Conservation (phyloP, 768 basidiomycete species). For the Pleurotus cornucopiae region DNA sequence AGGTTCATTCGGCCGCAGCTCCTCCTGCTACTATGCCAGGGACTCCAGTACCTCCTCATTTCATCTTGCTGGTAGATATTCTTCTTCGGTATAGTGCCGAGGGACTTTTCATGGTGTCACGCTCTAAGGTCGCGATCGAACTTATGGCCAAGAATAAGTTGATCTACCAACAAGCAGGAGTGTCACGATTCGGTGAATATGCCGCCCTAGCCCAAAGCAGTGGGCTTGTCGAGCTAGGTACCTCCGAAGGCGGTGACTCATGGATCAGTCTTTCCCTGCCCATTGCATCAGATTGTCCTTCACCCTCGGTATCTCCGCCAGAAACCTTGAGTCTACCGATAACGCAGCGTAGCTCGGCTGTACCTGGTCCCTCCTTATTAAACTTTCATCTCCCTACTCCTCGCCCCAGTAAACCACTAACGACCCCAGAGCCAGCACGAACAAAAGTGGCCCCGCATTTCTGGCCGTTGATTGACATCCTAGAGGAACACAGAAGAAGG, state of each 20-base stretch:
- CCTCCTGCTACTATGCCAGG: too few species aligned
- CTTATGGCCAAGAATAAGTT: background rate
- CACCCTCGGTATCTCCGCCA: slow-evolving; percentile 48
- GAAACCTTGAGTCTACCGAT: slow-evolving; percentile 11
- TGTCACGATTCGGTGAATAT: slow-evolving; percentile 10
- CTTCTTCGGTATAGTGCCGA: background rate
- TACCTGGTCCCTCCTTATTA: too few species aligned
- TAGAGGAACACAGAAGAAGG: background rate
- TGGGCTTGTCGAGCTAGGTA: slow-evolving; percentile 10
- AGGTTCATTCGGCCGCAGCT: too few species aligned
- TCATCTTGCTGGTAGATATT: background rate
- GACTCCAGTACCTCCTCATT: background rate
- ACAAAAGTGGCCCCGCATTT: too few species aligned
- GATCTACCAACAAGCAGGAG: slow-evolving; percentile 10
- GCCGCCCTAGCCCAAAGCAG: slow-evolving; percentile 9
- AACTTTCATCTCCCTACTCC: too few species aligned
- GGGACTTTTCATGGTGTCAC: background rate
- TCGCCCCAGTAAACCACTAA: too few species aligned
- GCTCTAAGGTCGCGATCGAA: slow-evolving; percentile 9
- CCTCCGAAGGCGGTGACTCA: slow-evolving; percentile 4
- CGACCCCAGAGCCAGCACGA: too few species aligned
- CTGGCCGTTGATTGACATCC: background rate
- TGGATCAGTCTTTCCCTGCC: slow-evolving; percentile 11
- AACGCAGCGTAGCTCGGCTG: too few species aligned
- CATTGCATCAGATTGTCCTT: slow-evolving; percentile 22